A percentile compares a stretch with the other conserved stretches of the same genome.
Evolutionary conservation across 805 yeast genomes (phyloP).

Genomic region (Cyberlindnera maritima): DNA sequence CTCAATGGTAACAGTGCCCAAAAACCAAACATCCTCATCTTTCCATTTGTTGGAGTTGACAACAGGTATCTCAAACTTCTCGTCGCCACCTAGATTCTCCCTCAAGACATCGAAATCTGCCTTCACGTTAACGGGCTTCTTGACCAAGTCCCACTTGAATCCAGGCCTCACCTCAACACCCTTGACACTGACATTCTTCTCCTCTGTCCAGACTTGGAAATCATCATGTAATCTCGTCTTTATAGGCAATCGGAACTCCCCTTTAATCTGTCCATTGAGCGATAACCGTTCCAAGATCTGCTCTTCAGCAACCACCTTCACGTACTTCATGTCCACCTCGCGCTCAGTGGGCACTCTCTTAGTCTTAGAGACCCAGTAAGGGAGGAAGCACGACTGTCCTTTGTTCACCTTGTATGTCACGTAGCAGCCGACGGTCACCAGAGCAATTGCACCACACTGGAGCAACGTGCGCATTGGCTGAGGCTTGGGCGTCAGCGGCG

Average conservation of each 20-base stretch:
- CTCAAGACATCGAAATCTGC: constrained; percentile 16
- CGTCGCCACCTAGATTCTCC: constrained; percentile 26
- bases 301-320: constrained; percentile 22
- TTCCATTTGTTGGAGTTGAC: constrained; percentile 15
- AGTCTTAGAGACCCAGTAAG: constrained; percentile 20
- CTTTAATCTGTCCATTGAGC: constrained; percentile 17
- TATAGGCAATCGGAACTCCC: constrained; percentile 23
- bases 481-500: constrained; percentile 9
- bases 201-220: constrained; percentile 27
- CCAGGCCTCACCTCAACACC: constrained; percentile 26
- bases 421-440: constrained; percentile 19
- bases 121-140: constrained; percentile 20
- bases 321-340: constrained; percentile 19
- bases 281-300: constrained; percentile 26
- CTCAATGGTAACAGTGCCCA: constrained; percentile 18
- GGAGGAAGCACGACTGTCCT: constrained; percentile 22
- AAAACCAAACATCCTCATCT: constrained; percentile 21
- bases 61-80: constrained; percentile 22
- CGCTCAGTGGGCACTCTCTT: constrained; percentile 13
- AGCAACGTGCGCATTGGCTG: constrained; percentile 12
- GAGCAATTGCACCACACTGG: constrained; percentile 13
- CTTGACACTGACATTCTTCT: constrained; percentile 19
- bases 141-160: constrained; percentile 13
- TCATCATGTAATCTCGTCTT: constrained; percentile 15
- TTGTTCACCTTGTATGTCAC: constrained; percentile 19